Evolutionary conservation across 75 land plant species (phyloP).

Genomic region (Adiantum capillusveneris): DNA sequence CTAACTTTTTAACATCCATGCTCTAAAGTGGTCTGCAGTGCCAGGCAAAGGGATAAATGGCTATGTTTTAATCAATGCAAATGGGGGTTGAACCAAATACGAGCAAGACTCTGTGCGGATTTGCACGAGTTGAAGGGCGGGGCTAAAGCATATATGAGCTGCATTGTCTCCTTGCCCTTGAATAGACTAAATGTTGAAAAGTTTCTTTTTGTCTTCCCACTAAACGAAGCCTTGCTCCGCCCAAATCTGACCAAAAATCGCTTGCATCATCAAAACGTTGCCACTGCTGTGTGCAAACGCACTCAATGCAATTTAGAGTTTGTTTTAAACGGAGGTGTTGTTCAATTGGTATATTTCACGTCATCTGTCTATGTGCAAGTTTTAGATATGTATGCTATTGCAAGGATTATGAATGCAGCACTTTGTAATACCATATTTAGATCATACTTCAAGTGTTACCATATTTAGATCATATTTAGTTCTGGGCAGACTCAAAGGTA

Average conservation of each 20-base stretch:
- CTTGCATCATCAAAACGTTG: too few species aligned
- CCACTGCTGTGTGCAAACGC: too few species aligned
- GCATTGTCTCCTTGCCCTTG: too few species aligned
- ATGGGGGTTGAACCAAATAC: slow-evolving; percentile 96
- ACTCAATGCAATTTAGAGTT: neutral
- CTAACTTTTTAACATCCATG: neutral
- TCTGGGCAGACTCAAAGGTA: too few species aligned
- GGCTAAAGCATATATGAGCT: too few species aligned
- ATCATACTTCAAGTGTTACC: slow-evolving; percentile 74
- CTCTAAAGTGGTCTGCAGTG: slow-evolving; percentile 9
- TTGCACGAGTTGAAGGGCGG: too few species aligned
- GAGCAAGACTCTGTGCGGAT: slow-evolving; percentile 80
- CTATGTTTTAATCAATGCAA: slow-evolving; percentile 65
- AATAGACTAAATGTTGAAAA: too few species aligned
- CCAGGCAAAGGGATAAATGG: slow-evolving; percentile 49
- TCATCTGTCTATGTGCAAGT: slow-evolving; percentile 36
- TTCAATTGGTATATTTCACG: neutral
- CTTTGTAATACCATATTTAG: slow-evolving; percentile 75
- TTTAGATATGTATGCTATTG: slow-evolving; percentile 94
- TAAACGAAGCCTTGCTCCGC: too few species aligned
- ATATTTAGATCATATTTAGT: too few species aligned
- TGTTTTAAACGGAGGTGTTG: neutral
- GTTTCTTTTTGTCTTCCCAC: too few species aligned
- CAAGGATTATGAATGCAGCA: slow-evolving; percentile 91
- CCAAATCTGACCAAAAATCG: too few species aligned